Percentiles rank a stretch among this genome's conserved stretches.
These are phyloP conservation scores for Inga leiocalycina DNA, from an alignment of 306 rosid genomes.

Conservation along the genomic window DNA sequence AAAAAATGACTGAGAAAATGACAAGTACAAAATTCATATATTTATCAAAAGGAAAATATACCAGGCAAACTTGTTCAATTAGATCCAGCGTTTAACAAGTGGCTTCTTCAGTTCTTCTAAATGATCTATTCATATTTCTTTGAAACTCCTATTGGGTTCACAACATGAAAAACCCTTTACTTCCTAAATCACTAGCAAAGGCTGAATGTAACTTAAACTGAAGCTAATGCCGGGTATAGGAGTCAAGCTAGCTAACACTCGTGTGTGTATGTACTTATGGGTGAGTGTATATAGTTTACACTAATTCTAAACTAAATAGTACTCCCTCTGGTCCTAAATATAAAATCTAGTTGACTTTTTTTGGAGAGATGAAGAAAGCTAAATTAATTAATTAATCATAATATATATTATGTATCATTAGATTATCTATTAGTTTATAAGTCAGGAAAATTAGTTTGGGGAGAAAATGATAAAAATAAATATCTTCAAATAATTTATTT, in stretches of 20 bases:
- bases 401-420: too few species aligned
- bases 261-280: neutral
- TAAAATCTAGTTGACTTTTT: too few species aligned
- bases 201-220: neutral
- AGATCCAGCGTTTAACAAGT: neutral
- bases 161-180: neutral
- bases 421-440: too few species aligned
- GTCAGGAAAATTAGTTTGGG: too few species aligned
- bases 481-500: too few species aligned
- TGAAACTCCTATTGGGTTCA: neutral
- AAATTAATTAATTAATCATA: too few species aligned
- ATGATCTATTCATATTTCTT: neutral
- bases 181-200: neutral
- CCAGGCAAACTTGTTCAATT: neutral
- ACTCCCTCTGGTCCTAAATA: too few species aligned
- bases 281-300: neutral
- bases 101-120: neutral
- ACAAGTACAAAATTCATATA: neutral
- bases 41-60: neutral
- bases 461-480: too few species aligned
- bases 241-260: neutral
- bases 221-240: conserved; percentile 4
- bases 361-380: too few species aligned
- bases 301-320: neutral
- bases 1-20: neutral